Evolutionary conservation across 768 basidiomycete species (phyloP).

Genomic region (Collybia nuda): DNA sequence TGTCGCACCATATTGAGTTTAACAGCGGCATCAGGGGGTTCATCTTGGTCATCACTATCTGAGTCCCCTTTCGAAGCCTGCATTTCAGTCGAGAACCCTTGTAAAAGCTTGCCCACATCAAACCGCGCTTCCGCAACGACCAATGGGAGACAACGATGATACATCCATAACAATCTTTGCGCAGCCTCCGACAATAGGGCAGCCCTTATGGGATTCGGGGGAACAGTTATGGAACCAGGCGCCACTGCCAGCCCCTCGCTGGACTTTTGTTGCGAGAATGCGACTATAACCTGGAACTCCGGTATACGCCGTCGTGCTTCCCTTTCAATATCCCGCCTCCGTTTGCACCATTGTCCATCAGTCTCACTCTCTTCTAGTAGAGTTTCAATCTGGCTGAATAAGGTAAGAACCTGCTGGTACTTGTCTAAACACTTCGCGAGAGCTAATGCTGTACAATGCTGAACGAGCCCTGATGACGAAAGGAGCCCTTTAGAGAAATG

Average conservation of each 20-base stretch:
- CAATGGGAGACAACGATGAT: conserved; percentile 74
- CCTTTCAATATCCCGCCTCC: conserved; percentile 67
- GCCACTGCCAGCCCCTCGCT: conserved; percentile 5
- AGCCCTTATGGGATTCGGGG: conserved; percentile 34
- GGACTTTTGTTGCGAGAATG: conserved; percentile 66
- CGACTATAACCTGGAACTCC: conserved; percentile 84
- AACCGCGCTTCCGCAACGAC: conserved; percentile 80
- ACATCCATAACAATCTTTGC: conserved; percentile 80
- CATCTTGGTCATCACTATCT: conserved; percentile 19
- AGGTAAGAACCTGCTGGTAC: conserved; percentile 50
- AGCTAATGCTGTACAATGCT: conserved; percentile 80
- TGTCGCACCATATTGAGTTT: conserved; percentile 54
- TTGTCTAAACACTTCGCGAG: conserved; percentile 78
- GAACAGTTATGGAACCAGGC: not conserved
- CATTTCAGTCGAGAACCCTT: conserved; percentile 31
- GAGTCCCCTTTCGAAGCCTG: conserved; percentile 2
- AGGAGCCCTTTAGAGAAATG: conserved; percentile 84
- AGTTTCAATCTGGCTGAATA: conserved; percentile 46
- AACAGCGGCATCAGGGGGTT: conserved; percentile 24
- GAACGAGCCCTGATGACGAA: conserved; percentile 70
- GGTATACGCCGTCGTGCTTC: conserved; percentile 79
- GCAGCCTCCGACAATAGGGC: conserved; percentile 79
- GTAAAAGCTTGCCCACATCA: conserved; percentile 80
- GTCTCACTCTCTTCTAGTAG: conserved; percentile 61
- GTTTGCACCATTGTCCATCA: conserved; percentile 71